Evolutionary conservation across 148 eudicot genomes (phyloP).

Genomic region (Rhododendron kiyosumense): DNA sequence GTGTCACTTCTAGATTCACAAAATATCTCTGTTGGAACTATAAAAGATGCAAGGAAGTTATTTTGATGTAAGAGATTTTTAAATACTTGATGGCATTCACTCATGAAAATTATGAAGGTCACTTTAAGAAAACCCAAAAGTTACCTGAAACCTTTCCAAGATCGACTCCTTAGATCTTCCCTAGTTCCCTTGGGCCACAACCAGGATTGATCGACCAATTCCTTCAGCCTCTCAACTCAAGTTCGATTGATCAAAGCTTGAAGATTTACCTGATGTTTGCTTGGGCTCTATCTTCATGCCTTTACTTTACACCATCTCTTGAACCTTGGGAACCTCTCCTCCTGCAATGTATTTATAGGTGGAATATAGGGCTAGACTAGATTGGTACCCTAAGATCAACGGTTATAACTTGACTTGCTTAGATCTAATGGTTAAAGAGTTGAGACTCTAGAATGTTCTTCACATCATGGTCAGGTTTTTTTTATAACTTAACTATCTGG

Average conservation of each 20-base stretch:
- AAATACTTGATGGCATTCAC: not conserved
- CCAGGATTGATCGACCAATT: not conserved
- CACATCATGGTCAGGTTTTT: not conserved
- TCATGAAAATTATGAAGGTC: not conserved
- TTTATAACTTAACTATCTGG: too few relatives aligned
- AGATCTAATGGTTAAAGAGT: not conserved
- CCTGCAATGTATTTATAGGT: not conserved
- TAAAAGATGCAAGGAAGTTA: not conserved
- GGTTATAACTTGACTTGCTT: not conserved
- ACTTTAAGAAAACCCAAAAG: not conserved
- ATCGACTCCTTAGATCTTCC: not conserved
- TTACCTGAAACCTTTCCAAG: not conserved
- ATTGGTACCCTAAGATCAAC: not conserved
- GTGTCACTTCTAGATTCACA: too few relatives aligned
- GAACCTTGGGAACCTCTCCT: not conserved
- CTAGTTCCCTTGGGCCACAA: not conserved
- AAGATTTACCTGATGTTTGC: not conserved
- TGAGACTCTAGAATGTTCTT: not conserved
- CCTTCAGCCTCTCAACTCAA: not conserved
- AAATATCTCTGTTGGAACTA: too few relatives aligned
- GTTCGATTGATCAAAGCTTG: not conserved
- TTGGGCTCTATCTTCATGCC: not conserved
- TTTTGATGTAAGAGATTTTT: not conserved
- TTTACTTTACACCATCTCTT: not conserved
- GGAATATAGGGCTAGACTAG: not conserved